phyloP scores from a whole-genome alignment of 73 alveolate species.

The Urostyla sp. region DNA sequence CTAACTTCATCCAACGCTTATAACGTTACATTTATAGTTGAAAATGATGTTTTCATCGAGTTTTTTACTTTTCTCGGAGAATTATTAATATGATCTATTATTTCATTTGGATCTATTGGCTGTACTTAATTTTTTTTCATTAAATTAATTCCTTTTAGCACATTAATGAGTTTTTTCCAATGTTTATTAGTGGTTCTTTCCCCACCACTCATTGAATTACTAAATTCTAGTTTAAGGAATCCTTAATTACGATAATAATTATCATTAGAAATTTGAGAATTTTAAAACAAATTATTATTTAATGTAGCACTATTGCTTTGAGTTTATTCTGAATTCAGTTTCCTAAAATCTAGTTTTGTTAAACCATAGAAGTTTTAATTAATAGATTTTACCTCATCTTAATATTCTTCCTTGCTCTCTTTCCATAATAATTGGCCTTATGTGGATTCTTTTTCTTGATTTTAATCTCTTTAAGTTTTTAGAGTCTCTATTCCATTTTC shows the following conservation, averaged over 20 bases:
- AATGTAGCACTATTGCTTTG: not conserved
- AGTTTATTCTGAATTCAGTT: too few species aligned
- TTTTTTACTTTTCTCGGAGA: slow-evolving; percentile 51
- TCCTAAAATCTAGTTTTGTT: too few species aligned
- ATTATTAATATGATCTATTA: slow-evolving; percentile 27
- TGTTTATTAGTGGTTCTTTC: slow-evolving; percentile 8
- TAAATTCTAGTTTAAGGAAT: too few species aligned
- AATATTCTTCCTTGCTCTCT: too few species aligned
- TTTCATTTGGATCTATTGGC: slow-evolving; percentile 34
- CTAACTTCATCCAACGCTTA: slow-evolving; percentile 30
- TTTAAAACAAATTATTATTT: not conserved
- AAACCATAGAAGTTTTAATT: too few species aligned
- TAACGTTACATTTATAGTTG: slow-evolving; percentile 15
- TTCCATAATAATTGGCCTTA: too few species aligned
- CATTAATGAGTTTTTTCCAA: slow-evolving; percentile 42
- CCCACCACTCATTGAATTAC: too few species aligned
- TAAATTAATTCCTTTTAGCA: slow-evolving; percentile 30
- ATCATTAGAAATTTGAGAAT: not conserved
- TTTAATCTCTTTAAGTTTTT: too few species aligned
- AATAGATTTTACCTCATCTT: too few species aligned
- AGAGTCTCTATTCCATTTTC: too few species aligned
- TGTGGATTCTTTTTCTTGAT: too few species aligned
- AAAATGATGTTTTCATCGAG: not conserved
- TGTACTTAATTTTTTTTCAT: slow-evolving; percentile 23
- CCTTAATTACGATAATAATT: too few species aligned